These are phyloP conservation scores for Diaporthe nobilis DNA, from an alignment of 2,329 filamentous ascomycete species.

Conservation along the genomic window DNA sequence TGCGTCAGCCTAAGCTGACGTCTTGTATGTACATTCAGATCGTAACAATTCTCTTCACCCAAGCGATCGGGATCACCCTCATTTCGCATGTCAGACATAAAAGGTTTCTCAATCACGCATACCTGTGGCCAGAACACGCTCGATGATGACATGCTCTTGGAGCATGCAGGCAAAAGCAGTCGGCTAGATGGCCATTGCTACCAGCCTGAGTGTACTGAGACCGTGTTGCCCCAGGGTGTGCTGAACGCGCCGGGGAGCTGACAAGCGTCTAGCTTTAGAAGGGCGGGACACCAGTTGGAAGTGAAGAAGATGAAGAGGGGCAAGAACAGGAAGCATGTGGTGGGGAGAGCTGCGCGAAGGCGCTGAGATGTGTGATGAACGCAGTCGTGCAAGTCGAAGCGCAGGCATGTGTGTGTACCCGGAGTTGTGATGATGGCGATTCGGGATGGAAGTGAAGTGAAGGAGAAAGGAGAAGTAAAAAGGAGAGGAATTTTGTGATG, in stretches of 20 bases:
- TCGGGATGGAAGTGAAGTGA: too few species aligned
- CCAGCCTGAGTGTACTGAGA: conserved; percentile 1
- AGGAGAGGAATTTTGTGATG: too few species aligned
- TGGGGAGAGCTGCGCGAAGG: too few species aligned
- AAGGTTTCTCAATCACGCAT: neutral
- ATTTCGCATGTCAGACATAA: neutral
- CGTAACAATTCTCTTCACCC: neutral
- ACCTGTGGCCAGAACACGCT: neutral
- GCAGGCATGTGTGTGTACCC: too few species aligned
- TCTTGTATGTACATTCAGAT: neutral
- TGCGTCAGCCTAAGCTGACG: neutral
- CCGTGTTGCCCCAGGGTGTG: neutral
- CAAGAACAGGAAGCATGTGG: neutral
- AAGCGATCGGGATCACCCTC: conserved; percentile 19
- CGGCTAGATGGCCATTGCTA: neutral
- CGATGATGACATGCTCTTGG: neutral
- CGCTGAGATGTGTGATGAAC: too few species aligned
- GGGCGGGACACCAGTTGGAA: neutral
- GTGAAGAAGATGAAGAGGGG: neutral
- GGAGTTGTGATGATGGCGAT: too few species aligned
- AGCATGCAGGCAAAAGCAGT: neutral
- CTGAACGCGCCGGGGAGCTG: neutral
- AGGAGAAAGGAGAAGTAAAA: too few species aligned
- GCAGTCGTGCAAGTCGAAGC: too few species aligned
- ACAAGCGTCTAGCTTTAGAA: neutral